Conservation (phyloP, 139 green algal genomes). For the Closterium sp. region DNA sequence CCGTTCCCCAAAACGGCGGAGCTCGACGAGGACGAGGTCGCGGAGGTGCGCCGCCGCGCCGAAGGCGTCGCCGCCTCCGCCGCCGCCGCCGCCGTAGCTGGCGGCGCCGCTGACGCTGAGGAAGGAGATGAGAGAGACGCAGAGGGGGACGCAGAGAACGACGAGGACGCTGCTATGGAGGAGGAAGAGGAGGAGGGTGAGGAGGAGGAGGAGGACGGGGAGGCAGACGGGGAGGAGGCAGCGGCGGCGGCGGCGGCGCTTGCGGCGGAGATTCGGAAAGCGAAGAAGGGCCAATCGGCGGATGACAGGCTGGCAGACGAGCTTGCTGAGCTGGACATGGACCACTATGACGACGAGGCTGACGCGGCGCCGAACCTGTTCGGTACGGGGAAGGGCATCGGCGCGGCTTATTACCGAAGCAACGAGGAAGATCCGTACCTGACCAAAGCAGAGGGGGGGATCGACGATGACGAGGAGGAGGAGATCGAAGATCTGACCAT, state of each 20-base stretch:
- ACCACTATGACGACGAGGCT: constrained; percentile 84
- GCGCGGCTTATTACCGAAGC: constrained; percentile 36
- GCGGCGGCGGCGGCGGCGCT: constrained; percentile 18
- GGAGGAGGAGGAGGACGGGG: constrained; percentile 35
- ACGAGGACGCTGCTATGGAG: constrained; percentile 36
- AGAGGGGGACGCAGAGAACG: constrained; percentile 51
- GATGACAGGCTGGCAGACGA: constrained; percentile 46
- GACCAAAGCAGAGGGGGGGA: constrained; percentile 44
- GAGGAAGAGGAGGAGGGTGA: constrained; percentile 40
- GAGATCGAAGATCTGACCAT: constrained; percentile 74
- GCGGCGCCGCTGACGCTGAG: constrained; percentile 7
- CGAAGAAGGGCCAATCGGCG: constrained; percentile 12
- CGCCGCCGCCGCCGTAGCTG: not conserved
- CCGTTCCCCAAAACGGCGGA: constrained; percentile 17
- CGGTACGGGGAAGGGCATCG: constrained; percentile 44
- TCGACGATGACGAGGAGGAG: constrained; percentile 60
- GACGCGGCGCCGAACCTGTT: constrained; percentile 49
- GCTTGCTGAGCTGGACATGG: constrained; percentile 93
- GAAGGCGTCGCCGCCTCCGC: not conserved
- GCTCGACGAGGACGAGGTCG: constrained; percentile 36
- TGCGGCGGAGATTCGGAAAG: constrained; percentile 26
- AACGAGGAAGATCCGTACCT: constrained; percentile 73
- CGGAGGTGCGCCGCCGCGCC: not conserved
- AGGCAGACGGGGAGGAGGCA: constrained; percentile 21
- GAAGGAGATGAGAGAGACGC: constrained; percentile 16